Evolutionary conservation across 1,284 basidiomycete genomes (phyloP).

Genomic region (Papiliotrema nemorosa): DNA sequence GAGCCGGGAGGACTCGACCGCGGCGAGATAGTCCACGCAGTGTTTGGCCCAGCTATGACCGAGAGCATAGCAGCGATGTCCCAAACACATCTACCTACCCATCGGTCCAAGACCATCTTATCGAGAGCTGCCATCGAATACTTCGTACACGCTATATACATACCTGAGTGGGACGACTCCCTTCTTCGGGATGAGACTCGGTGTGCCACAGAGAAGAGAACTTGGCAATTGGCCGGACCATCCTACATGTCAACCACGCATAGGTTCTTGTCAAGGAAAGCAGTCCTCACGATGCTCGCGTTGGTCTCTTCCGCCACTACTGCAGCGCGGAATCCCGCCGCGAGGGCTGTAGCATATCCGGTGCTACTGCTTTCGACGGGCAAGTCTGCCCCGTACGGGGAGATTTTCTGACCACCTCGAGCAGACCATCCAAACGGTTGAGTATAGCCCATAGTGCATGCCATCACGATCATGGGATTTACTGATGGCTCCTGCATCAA

Average conservation of each 20-base stretch:
- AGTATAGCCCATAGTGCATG: not conserved
- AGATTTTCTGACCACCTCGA: conserved; percentile 3
- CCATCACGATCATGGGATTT: not conserved
- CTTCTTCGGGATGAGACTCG: conserved; percentile 7
- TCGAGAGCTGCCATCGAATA: conserved; percentile 3
- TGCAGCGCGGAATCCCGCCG: conserved; percentile 5
- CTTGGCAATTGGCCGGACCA: conserved; percentile 6
- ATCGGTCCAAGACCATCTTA: conserved; percentile 32
- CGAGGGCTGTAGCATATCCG: conserved; percentile 6
- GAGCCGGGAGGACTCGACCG: not conserved
- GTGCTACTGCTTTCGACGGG: not conserved
- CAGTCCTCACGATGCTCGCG: conserved; percentile 7
- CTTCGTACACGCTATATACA: not conserved
- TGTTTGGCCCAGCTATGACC: not conserved
- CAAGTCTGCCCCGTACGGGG: not conserved
- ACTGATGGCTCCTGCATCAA: conserved; percentile 10
- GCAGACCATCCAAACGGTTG: conserved; percentile 8
- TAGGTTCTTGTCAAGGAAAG: not conserved
- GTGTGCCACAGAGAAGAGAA: not conserved
- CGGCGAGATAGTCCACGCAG: not conserved
- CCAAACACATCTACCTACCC: conserved; percentile 21
- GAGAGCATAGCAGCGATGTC: conserved; percentile 27
- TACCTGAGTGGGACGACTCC: conserved; percentile 27
- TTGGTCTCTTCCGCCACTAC: conserved; percentile 3
- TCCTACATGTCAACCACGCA: not conserved